These are phyloP conservation scores for Claviceps maximensis DNA, from an alignment of 2,329 filamentous ascomycete species.

Conservation along the genomic window DNA sequence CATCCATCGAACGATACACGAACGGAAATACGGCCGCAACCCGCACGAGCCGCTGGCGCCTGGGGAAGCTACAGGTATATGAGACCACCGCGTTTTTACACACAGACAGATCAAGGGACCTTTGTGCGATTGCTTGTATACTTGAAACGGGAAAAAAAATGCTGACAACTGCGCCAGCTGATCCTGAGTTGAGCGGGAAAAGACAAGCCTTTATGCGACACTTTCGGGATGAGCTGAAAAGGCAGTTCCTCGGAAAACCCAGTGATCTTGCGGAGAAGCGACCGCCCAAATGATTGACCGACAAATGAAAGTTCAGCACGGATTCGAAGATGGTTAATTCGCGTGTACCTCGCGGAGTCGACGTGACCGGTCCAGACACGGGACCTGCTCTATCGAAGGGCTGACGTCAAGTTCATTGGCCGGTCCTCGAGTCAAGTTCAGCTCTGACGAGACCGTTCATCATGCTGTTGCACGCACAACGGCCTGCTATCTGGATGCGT, in stretches of 20 bases:
- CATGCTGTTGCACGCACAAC: neutral
- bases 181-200: conserved; percentile 17
- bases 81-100: neutral
- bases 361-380: neutral
- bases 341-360: neutral
- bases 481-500: too few species aligned
- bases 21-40: conserved; percentile 33
- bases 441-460: neutral
- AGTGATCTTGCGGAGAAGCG: conserved; percentile 22
- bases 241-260: conserved; percentile 33
- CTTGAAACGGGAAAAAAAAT: too few species aligned
- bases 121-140: too few species aligned
- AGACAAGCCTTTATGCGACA: conserved; percentile 27
- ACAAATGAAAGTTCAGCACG: neutral
- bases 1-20: conserved; percentile 38
- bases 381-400: neutral
- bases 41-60: conserved; percentile 36
- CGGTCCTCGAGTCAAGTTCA: neutral
- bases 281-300: conserved; percentile 12
- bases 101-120: too few species aligned
- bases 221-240: conserved; percentile 38
- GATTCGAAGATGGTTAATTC: neutral
- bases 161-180: conserved; percentile 11
- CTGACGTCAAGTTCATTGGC: neutral
- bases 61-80: conserved; percentile 37